These are phyloP conservation scores for Mycena haematopus DNA, from an alignment of 768 basidiomycete genomes.

Conservation along the genomic window DNA sequence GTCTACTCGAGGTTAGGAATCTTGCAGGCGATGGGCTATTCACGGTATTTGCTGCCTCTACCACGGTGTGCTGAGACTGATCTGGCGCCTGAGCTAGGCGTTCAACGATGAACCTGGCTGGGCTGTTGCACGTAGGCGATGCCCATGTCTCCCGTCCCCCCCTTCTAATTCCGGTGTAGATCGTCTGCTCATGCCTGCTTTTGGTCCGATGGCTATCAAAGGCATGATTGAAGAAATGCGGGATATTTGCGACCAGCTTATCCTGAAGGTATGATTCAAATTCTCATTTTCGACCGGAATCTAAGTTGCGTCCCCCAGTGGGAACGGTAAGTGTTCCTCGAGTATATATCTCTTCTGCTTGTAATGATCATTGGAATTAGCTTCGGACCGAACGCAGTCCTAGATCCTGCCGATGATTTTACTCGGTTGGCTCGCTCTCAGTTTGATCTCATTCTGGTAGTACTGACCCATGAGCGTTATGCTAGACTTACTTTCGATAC, in stretches of 20 bases:
- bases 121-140: slow-evolving; percentile 16
- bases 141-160: neutral
- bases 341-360: neutral
- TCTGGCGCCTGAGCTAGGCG: neutral
- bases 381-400: slow-evolving; percentile 47
- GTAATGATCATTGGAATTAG: slow-evolving; percentile 28
- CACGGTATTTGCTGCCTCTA: neutral
- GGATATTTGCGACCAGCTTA: slow-evolving; percentile 50
- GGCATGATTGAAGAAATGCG: slow-evolving; percentile 56
- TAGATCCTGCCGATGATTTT: slow-evolving; percentile 53
- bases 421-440: slow-evolving; percentile 41
- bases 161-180: neutral
- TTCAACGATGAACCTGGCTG: slow-evolving; percentile 10
- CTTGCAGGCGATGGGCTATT: slow-evolving; percentile 12
- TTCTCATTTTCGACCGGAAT: too few relatives aligned
- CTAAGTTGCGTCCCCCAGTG: slow-evolving; percentile 8
- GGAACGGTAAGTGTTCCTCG: slow-evolving; percentile 6
- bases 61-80: too few relatives aligned
- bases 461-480: too few relatives aligned
- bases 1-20: slow-evolving; percentile 11
- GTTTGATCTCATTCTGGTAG: too few relatives aligned
- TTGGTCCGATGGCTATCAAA: slow-evolving; percentile 19
- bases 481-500: slow-evolving; percentile 46
- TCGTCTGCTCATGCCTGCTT: slow-evolving; percentile 23
- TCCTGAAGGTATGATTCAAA: slow-evolving; percentile 42